phyloP scores from a whole-genome alignment of 139 green algal genomes.

The Picochlorum costavermella region DNA sequence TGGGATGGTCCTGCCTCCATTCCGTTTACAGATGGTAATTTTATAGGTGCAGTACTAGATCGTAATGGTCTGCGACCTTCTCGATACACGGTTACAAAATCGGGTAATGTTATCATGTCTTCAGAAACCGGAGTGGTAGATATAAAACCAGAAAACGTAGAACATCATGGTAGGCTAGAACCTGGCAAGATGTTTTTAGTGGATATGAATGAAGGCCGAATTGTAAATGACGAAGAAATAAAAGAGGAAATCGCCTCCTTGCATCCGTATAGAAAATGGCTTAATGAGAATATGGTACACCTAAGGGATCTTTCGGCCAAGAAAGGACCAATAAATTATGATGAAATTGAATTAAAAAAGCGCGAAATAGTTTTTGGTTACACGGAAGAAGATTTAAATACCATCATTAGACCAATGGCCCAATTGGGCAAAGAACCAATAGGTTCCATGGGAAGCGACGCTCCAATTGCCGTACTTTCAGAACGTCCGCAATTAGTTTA shows the following conservation, averaged over 20 bases:
- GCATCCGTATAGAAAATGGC: constrained; percentile 76
- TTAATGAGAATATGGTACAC: constrained; percentile 57
- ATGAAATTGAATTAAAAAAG: constrained; percentile 40
- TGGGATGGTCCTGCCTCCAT: constrained; percentile 93
- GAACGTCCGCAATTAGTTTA: constrained; percentile 66
- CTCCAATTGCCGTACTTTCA: constrained; percentile 73
- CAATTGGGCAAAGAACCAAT: constrained; percentile 66
- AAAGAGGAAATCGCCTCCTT: constrained; percentile 55
- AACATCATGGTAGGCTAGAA: constrained; percentile 81
- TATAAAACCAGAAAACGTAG: constrained; percentile 66
- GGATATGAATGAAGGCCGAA: constrained; percentile 78
- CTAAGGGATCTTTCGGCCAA: constrained; percentile 42
- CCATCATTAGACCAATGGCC: constrained; percentile 87
- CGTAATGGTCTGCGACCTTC: constrained; percentile 91
- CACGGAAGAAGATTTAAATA: constrained; percentile 81
- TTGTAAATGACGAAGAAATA: constrained; percentile 70
- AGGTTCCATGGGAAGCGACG: constrained; percentile 94
- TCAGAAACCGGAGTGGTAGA: constrained; percentile 87
- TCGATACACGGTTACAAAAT: constrained; percentile 89
- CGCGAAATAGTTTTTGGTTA: constrained; percentile 68
- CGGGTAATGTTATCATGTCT: constrained; percentile 50
- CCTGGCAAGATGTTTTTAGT: constrained; percentile 95
- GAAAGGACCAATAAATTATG: constrained; percentile 18
- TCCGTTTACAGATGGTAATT: constrained; percentile 86
- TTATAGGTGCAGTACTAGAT: constrained; percentile 89